phyloP scores from a whole-genome alignment of 129 eudicot species.

The carrot (Daucus carota) region DNA sequence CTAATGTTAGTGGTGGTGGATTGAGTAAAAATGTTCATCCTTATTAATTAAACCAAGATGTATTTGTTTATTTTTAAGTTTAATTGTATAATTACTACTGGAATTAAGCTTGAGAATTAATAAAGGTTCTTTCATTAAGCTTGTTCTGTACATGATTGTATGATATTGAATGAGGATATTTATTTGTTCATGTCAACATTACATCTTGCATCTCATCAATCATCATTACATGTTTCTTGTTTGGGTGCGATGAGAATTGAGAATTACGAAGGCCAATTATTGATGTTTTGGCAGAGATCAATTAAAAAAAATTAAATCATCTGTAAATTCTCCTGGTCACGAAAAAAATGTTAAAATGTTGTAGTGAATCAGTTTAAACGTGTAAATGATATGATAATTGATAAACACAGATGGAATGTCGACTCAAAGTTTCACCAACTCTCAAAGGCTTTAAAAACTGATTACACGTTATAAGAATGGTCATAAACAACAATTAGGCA shows the following conservation, averaged over 20 bases:
- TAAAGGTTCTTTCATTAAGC: not conserved
- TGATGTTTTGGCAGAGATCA: too few relatives aligned
- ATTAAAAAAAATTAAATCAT: too few relatives aligned
- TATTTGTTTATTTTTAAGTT: not conserved
- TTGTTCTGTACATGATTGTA: not conserved
- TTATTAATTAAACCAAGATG: conserved; percentile 20
- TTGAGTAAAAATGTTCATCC: conserved; percentile 79
- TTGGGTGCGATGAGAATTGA: too few relatives aligned
- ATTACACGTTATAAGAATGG: not conserved
- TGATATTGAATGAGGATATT: not conserved
- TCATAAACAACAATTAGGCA: not conserved
- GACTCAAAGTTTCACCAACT: not conserved
- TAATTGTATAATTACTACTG: not conserved
- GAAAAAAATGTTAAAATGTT: too few relatives aligned
- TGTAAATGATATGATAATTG: too few relatives aligned
- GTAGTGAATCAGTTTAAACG: too few relatives aligned
- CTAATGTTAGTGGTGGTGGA: conserved; percentile 46
- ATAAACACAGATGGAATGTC: too few relatives aligned
- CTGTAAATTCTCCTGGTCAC: too few relatives aligned
- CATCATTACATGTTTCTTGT: too few relatives aligned
- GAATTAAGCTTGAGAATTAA: not conserved
- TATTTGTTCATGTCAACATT: not conserved
- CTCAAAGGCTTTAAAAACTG: not conserved
- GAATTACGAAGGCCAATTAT: too few relatives aligned
- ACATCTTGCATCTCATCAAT: too few relatives aligned